Percentiles rank a stretch among this genome's conserved stretches.
These are phyloP conservation scores for Crepidotus variabilis DNA, from an alignment of 768 basidiomycete genomes.

Conservation along the genomic window DNA sequence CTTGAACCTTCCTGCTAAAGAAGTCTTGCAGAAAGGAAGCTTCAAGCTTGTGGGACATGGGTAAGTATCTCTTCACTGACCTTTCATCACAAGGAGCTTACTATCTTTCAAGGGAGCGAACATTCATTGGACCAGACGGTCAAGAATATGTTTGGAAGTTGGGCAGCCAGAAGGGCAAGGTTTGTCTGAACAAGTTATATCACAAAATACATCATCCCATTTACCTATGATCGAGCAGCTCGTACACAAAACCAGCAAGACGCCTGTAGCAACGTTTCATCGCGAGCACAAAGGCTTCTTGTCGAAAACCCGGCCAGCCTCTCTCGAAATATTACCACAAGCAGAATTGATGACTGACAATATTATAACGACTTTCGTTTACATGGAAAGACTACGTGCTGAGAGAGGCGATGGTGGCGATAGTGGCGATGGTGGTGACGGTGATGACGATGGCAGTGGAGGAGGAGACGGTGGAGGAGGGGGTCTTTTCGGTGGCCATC, in stretches of 20 bases:
- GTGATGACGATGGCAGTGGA: no score
- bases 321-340: neutral
- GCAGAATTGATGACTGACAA: neutral
- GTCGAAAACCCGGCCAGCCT: neutral
- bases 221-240: neutral
- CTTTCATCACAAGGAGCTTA: neutral
- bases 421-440: no score
- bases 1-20: neutral
- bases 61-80: neutral
- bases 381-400: neutral
- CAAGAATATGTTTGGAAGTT: neutral
- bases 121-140: neutral
- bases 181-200: neutral
- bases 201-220: neutral
- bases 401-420: neutral
- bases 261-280: neutral
- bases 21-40: neutral
- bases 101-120: neutral
- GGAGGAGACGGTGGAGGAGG: no score
- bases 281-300: neutral
- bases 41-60: neutral
- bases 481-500: no score
- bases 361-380: neutral
- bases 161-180: neutral
- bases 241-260: neutral